Base-by-base conservation (phyloP, 75 land plant species). In the Selaginella tamariscina region DNA sequence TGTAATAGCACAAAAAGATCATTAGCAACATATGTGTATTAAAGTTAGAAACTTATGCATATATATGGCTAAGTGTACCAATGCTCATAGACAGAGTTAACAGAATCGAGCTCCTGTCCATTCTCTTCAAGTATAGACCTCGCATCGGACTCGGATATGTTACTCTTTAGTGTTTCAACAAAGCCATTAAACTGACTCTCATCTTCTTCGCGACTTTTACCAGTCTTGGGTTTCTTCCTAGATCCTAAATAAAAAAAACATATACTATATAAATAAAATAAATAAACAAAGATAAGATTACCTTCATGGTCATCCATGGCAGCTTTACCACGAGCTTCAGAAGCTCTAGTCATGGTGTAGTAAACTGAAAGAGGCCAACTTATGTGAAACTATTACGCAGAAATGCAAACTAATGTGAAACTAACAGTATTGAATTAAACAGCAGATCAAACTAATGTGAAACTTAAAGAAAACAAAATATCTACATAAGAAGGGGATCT, bases 1-100 rank as follows among this genome's bases (percentile, higher is more conserved):
- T 94, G 81, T n/a, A 63, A 28, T 59, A 32, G 54, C n/a, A n/a
- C n/a, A n/a, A 39, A 39, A 39, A 39, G 5, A 15, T 15, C 5
- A 39, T 39, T 39, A 5, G 15, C 15, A 39, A 39, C 5, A 39
- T 5, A 39, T 5, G 15, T 5, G 49, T 39, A 5, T 5, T 5
- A 15, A 39, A 39, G 15, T 5, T 5, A 39, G 15, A 39, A 39
- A 5, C 49, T 5, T 15, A 39, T 5, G 49, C 5, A 39, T 5
- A 15, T 5, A 39, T 5, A 15, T 15, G 11, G 15, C 15, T 39
- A 5, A 15, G 5, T 15, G 15, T 39, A 39, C 49, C 49, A 39
- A 39, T 39, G 49, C 49, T 39, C 49, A 15, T 39, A 39, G 15
- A 39, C 49, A 15, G 49, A 39, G 49, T 5, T 39, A 15, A 15